Percentiles rank a stretch among this genome's conserved stretches.
phyloP scores from a whole-genome alignment of 345 rosid species.

The Firmiana major region DNA sequence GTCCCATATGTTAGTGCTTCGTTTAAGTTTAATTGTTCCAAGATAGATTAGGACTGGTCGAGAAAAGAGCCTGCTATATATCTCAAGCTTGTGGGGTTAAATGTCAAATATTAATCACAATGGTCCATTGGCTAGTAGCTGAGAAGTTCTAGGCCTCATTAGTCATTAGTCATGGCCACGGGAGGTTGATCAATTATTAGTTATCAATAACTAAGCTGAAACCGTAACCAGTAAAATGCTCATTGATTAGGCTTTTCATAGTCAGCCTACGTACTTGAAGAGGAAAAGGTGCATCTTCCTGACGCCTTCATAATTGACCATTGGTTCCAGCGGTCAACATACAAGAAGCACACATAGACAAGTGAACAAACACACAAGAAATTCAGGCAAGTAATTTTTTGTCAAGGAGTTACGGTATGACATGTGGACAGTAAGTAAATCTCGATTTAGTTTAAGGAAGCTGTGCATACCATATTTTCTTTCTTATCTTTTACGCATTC shows the following conservation, averaged over 20 bases:
- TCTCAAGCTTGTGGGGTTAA: neutral
- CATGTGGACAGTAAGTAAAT: neutral
- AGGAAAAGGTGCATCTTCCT: neutral
- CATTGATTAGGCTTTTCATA: neutral
- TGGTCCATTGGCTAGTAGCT: neutral
- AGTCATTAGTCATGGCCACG: no score
- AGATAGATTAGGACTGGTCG: conserved; percentile 4
- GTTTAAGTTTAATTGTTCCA: neutral
- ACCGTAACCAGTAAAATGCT: neutral
- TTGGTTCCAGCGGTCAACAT: neutral
- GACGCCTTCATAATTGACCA: neutral
- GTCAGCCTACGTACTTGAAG: no score
- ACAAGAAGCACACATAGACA: neutral
- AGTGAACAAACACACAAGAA: neutral
- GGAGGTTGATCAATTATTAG: neutral
- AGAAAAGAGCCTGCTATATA: neutral
- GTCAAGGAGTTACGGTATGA: neutral
- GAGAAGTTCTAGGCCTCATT: neutral
- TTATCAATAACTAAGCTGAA: no score
- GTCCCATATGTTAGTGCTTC: conserved; percentile 8
- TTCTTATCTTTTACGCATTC: conserved; percentile 59
- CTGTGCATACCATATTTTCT: conserved; percentile 21
- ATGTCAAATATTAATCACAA: conserved; percentile 7
- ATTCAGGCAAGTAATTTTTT: neutral
- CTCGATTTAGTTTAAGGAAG: neutral